Percentiles rank a stretch among this genome's conserved stretches.
Evolutionary conservation across 2,329 filamentous ascomycete genomes (phyloP).

Genomic region (Xylariaceae sp.): DNA sequence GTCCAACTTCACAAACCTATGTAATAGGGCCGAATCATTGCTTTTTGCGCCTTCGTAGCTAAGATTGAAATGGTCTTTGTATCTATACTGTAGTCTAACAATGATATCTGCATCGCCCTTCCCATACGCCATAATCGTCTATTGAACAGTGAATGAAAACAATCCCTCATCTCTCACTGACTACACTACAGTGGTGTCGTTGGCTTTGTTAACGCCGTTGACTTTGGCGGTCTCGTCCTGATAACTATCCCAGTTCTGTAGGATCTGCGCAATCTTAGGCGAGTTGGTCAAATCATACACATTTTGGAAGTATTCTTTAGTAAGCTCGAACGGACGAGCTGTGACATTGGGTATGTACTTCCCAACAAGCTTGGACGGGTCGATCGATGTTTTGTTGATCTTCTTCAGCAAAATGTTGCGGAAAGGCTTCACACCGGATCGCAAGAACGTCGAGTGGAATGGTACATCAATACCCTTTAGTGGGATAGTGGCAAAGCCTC

Average conservation of each 20-base stretch:
- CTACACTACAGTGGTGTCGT: too few relatives aligned
- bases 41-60: too few relatives aligned
- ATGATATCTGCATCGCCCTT: too few relatives aligned
- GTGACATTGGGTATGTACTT: conserved; percentile 99
- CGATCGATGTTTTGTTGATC: conserved; percentile 98
- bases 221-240: conserved; percentile 44
- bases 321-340: conserved; percentile 88
- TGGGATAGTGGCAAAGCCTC: conserved; percentile 94
- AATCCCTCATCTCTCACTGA: too few relatives aligned
- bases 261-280: conserved; percentile 69
- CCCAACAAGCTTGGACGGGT: conserved; percentile 91
- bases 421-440: conserved; percentile 98
- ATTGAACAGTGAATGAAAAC: too few relatives aligned
- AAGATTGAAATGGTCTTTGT: too few relatives aligned
- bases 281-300: conserved; percentile 92
- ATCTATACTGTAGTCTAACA: too few relatives aligned
- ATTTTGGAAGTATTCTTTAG: conserved; percentile 99
- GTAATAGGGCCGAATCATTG: too few relatives aligned
- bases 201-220: conserved; percentile 34
- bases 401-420: conserved; percentile 98
- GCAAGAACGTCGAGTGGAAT: conserved; percentile 98
- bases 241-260: conserved; percentile 85
- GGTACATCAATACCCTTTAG: conserved; percentile 97
- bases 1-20: too few relatives aligned
- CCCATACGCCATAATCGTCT: too few relatives aligned